Base-by-base conservation (phyloP, 1,139 yeast genomes). In the Geotrichum restrictum region DNA sequence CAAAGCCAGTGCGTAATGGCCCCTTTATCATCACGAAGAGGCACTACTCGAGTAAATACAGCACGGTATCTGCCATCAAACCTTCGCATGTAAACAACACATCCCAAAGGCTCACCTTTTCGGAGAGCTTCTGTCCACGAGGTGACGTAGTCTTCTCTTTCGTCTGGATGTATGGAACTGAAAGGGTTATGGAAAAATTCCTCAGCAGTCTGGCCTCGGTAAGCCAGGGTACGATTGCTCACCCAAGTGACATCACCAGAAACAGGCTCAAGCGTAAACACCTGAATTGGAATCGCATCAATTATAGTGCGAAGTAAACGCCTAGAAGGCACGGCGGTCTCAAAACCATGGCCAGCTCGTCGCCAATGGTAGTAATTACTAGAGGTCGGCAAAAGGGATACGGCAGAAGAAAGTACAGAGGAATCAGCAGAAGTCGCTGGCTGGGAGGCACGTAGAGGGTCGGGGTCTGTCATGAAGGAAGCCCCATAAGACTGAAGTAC, bases 251-350 rank as follows among this genome's bases (percentile, higher is more conserved):
- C 59, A 6, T 62, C 59, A 3, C 71, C 72, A 7, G 61, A 60
- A 10, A 56, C 52, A 2, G 72, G 70, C 46, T 65, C 69, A 1
- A 67, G 68, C 16, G 68, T 66, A 48, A 60, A 64, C 7, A 69
- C 66, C 49, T 68, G 70, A 11, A 66, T 67, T 0, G 72, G 72
- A 37, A 68, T 66, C 1, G 71, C 69, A 51, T 68, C 71, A 37
- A 68, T 63, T 19, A 69, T 66, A 6, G 69, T 66, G 7, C 66
- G 54, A 51, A 68, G 55, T 13, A 69, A 56, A 22, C 59, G 46
- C 50, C 61, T 62, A 6, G 65, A 62, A 2, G 66, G 65, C 11
- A 41, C 45, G 3, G 50, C 50, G n/a, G 48, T 24, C 29, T 51
- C 54, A 51, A 41, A 45, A 10, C 50, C 50, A 36, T 51, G 47